These are phyloP conservation scores for Sanghuangporus weigelae DNA, from an alignment of 1,284 basidiomycete genomes.

Conservation along the genomic window DNA sequence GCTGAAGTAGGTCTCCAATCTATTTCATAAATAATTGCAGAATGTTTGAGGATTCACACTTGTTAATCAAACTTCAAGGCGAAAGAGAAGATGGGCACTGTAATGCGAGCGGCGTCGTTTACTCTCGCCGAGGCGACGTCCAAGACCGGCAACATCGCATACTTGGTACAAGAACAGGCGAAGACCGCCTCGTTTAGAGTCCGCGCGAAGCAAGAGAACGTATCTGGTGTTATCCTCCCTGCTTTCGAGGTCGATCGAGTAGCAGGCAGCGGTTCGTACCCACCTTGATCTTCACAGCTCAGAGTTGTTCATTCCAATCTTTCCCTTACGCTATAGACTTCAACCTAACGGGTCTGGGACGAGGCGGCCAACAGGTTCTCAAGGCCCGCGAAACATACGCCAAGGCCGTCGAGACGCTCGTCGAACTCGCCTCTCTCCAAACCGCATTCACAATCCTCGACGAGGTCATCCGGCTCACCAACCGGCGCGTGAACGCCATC, in stretches of 20 bases:
- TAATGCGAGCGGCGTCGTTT: slow-evolving; percentile 98
- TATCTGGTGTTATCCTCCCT: slow-evolving; percentile 95
- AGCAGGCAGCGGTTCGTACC: slow-evolving; percentile 64
- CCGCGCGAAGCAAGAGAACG: slow-evolving; percentile 96
- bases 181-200: slow-evolving; percentile 93
- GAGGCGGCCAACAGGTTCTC: slow-evolving; percentile 95
- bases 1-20: slow-evolving; percentile 70
- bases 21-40: not conserved
- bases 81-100: slow-evolving; percentile 97
- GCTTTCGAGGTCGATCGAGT: slow-evolving; percentile 90
- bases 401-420: slow-evolving; percentile 94
- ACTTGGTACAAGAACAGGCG: slow-evolving; percentile 89
- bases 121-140: slow-evolving; percentile 98
- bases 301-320: not conserved
- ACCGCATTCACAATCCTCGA: slow-evolving; percentile 99
- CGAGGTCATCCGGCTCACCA: slow-evolving; percentile 98
- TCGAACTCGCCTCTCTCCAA: slow-evolving; percentile 94
- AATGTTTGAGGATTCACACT: not conserved
- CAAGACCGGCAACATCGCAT: slow-evolving; percentile 95
- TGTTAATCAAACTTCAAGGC: slow-evolving; percentile 49
- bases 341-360: slow-evolving; percentile 94
- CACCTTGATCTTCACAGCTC: not conserved
- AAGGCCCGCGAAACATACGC: slow-evolving; percentile 94
- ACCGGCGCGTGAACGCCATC: slow-evolving; percentile 97
- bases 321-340: slow-evolving; percentile 63